phyloP scores from a whole-genome alignment of 768 basidiomycete genomes.

The Sporobolomyces pararoseus region DNA sequence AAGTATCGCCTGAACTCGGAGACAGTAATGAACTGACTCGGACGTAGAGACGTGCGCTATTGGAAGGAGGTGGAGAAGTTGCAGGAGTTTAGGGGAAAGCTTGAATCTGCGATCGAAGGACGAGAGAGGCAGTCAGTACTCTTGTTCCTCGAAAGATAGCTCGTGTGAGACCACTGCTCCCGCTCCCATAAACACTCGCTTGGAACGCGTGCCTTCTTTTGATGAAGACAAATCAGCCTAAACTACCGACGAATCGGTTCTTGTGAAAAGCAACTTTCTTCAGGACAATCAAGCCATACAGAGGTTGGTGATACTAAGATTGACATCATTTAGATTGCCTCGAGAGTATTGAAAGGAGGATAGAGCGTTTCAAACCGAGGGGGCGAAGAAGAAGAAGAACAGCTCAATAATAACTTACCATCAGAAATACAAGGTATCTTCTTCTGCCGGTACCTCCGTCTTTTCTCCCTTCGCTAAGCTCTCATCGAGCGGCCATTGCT shows the following conservation, averaged over 20 bases:
- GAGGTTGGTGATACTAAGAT: slow-evolving; percentile 17
- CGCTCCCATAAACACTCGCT: too few relatives aligned
- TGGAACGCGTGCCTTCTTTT: too few relatives aligned
- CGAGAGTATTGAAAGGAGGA: not conserved
- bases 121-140: too few relatives aligned
- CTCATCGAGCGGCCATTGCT: not conserved
- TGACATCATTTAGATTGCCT: not conserved
- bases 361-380: not conserved
- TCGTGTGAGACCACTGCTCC: too few relatives aligned
- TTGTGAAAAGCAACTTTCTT: slow-evolving; percentile 4
- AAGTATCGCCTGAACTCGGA: too few relatives aligned
- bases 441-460: not conserved
- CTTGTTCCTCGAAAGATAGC: too few relatives aligned
- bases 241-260: not conserved
- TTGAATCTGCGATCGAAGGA: too few relatives aligned
- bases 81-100: too few relatives aligned
- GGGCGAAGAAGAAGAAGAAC: not conserved
- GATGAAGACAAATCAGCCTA: not conserved
- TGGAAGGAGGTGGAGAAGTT: too few relatives aligned
- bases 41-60: too few relatives aligned
- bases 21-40: too few relatives aligned
- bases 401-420: too few relatives aligned
- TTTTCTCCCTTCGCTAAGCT: not conserved
- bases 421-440: slow-evolving; percentile 13
- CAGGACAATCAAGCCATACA: not conserved